phyloP scores from a whole-genome alignment of 2,329 filamentous ascomycete genomes.

The Trichophyton schoenleinii region DNA sequence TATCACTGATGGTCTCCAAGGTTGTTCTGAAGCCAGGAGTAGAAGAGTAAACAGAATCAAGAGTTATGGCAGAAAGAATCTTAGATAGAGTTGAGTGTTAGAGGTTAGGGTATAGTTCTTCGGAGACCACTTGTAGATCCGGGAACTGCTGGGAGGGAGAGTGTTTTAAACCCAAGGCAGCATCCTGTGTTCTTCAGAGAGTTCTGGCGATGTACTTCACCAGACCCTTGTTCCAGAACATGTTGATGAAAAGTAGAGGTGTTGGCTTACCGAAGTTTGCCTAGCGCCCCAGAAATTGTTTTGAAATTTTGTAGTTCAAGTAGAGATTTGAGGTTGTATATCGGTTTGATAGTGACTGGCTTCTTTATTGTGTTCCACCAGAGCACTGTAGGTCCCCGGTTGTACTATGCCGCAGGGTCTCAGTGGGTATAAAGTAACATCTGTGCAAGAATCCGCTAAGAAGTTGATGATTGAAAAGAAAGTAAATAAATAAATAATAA shows the following conservation, averaged over 20 bases:
- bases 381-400: constrained; percentile 24
- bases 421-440: background rate
- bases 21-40: background rate
- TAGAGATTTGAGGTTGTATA: constrained; percentile 8
- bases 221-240: constrained; percentile 4
- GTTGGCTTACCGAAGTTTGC: constrained; percentile 5
- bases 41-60: background rate
- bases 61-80: background rate
- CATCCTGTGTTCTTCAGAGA: background rate
- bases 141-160: background rate
- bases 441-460: background rate
- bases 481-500: no score
- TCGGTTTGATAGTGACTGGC: constrained; percentile 16
- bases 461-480: background rate
- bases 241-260: background rate
- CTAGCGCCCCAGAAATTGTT: constrained; percentile 3
- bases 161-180: constrained; percentile 2
- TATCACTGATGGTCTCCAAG: background rate
- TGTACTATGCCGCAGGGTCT: constrained; percentile 17
- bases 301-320: constrained; percentile 9
- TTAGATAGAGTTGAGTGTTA: background rate
- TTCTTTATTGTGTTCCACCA: constrained; percentile 20
- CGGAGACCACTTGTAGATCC: background rate
- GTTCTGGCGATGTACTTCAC: background rate
- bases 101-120: background rate